Evolutionary conservation across 2,329 filamentous ascomycete species (phyloP), one percentile per base, ranked within the genome.

Genomic region (Penicillium sp.): DNA sequence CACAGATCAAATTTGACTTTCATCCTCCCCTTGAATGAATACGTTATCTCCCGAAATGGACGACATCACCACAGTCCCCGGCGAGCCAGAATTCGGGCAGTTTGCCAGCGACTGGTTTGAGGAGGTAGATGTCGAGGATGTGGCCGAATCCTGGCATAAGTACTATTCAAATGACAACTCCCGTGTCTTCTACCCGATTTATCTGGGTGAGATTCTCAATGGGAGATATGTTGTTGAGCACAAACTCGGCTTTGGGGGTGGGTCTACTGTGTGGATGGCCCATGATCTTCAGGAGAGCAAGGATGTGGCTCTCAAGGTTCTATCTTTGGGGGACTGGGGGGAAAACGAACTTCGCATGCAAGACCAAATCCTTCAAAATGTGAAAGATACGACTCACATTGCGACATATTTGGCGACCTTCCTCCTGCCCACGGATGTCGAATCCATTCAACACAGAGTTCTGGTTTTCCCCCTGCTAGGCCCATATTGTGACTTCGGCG

Each of bases 211-310:
- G 55, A 46, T 68, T 19, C 59, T 67, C 24, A 56, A 65, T 35
- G 52, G 56, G 27, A 61, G 66, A 47, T 69, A 70, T 45, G 44
- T 63, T 35, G 46, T 68, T 29, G 65, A 65, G 50, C 60, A 67
- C 49, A 70, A 70, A 51, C 43, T 68, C 16, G 66, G 65, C n/a
- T 58, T 45, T 55, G 65, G 66, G 0, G 61, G 64, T 33, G 61
- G 59, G 31, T 65, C 65, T 3, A 69, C 65, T n/a, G 64, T 68
- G 42, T 70, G 65, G 68, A 61, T 71, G 58, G 66, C 65, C 24
- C 57, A 57, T 58, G 65, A 68, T 49, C 42, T 62, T 11, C 46
- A 63, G 43, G 49, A 59, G 3, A 56, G 62, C 29, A 64, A 14
- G 35, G 52, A 66, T 49, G 65, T 68, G 13, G 66, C 66, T 16